Base-by-base conservation (phyloP, 164 flowering plant genomes). In the Umbellularia californica region DNA sequence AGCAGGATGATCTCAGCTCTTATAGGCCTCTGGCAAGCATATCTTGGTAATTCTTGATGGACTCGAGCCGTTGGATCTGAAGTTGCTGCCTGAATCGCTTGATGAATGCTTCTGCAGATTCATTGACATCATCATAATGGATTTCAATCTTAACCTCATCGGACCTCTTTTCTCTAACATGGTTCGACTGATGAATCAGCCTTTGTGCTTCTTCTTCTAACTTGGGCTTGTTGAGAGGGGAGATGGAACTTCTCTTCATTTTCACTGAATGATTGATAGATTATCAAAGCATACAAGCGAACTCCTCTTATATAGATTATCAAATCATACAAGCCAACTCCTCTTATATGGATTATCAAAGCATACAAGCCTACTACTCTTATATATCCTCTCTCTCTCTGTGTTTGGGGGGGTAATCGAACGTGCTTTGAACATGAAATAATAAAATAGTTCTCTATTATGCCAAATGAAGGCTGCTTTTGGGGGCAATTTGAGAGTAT, bases 61-160 rank as follows among this genome's bases (percentile, higher is more conserved):
- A 91, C 58, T 91, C 89, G 6, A 91, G 87, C 79, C 97, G 79
- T 69, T 93, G 95, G 69, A 93, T 79, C 65, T 80, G 64, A 58
- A 93, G 79, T 69, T 91, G 90, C 28, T 85, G 80, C 84, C 85
- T 86, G 83, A 90, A 93, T 14, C 83, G 84, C 83, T 78, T 78
- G 78, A 93, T 91, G 84, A 91, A 91, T 1, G 83, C 89, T 50
- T 93, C 95, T 0, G 95, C 97, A 22, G 92, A 82, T 74, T 83
- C 79, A 71, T 92, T 79, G 23, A 92, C 82, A 70, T 95, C 95
- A 60, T 76, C 86, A 0, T 84, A 62, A 75, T 76, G 81, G 60
- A 74, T 84, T 81, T 84, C 86, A 19, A 76, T 67, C 81, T 70
- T 79, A 72, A 75, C 82, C 27, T 22, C 72, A 24, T 24, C 62